Evolutionary conservation across 2,329 filamentous ascomycete genomes (phyloP), one percentile per base, ranked within the genome.

Genomic region (Botryosphaeria dothidea): DNA sequence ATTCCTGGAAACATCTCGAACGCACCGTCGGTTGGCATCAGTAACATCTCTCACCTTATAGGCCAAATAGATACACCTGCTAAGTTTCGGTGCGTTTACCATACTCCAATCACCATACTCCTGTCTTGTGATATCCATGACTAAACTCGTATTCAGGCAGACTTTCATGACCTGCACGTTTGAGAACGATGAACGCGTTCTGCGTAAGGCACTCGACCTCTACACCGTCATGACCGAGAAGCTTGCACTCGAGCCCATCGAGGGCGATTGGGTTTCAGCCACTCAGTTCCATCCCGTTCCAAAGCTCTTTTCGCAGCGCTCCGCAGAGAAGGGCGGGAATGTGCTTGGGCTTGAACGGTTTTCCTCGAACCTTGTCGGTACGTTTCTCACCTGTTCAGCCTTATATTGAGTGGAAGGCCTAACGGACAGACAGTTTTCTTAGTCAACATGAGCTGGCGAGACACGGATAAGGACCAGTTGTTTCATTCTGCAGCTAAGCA

Each of bases 191-290:
- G 66, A 71, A 64, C 73, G 67, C 8, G 70, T 81, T 11, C 73
- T 81, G 67, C 69, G 69, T 19, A 72, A 77, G 49, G 77, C 76
- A 4, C 72, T 78, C 43, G 75, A 75, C 62, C 75, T 81, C 62
- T 80, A 81, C 68, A 69, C 73, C 43, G 73, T 75, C 15, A 74
- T 80, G 63, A 72, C 78, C 51, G 71, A 70, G 27, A 73, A 71
- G 41, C 65, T 76, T 54, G 74, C 74, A 13, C 41, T 8, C 9
- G 41, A 54, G 1, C 25, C 57, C 41, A 48, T 34, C 2, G 63
- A 67, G 46, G 70, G 52, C 63, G 29, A n/a, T 4, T 61, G 41
- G 36, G n/a, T 61, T 41, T 68, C 64, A 27, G 66, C 66, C 49
- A 68, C 67, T 0, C 56, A 69, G 46, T 64, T 67, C 45, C 66